Evolutionary conservation across 805 yeast genomes (phyloP), one percentile per base, ranked within the genome.

Genomic region (Pichia exigua): DNA sequence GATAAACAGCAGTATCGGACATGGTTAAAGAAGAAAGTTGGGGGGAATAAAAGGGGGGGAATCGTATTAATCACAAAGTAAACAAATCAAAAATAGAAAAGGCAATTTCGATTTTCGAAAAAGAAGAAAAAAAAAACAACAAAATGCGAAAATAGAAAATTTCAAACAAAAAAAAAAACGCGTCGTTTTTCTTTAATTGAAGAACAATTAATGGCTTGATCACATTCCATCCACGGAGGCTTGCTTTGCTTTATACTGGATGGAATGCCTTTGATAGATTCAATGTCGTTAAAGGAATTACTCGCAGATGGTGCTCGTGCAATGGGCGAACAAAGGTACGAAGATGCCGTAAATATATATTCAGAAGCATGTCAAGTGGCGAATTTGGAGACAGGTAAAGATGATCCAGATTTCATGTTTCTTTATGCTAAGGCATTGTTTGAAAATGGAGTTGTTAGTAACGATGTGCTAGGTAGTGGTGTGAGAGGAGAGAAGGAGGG

Each of bases 391-490:
- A 69, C 74, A 22, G 81, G 78, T n/a, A 77, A 78, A 44, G 95
- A 89, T 56, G 78, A 78, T 54, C 85, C 94, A 6, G 87, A 87
- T 54, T 73, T 88, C 57, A 71, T 90, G 60, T 81, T 76, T 57
- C 66, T 85, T 42, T 90, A 90, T 57, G 97, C 96, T 2, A 81
- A 82, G 64, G 82, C 96, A 0, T 67, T 91, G 39, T 90, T 84
- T 68, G 85, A 83, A 56, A 77, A 79, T 40, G 97, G 91, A 0
- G 85, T 87, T 10, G 70, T 79, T 20, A 83, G 78, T 44, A 81
- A 89, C 2, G 91, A 85, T 44, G 84, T 91, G 4, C 75, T 91
- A 54, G 96, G 95, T 18, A 51, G 44, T 5, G 32, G 46, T 1
- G 57, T 11, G 65, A 59, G n/a, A 59, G 61, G 44, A 59, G 53